phyloP scores from a whole-genome alignment of 164 flowering plant species.

The Nelumbo lutea region DNA sequence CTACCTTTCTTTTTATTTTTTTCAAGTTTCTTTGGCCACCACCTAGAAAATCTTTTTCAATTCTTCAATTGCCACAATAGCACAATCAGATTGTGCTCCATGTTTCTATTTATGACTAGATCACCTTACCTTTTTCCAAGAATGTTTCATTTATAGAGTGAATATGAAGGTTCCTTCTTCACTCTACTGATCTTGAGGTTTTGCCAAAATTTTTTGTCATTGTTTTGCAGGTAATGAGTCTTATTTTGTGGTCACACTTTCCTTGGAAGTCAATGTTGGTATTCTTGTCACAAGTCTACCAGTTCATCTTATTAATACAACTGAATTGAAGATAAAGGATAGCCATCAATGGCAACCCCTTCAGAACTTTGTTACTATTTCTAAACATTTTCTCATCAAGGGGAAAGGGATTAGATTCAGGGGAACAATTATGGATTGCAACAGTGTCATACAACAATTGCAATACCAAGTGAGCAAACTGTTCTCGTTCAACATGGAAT shows the following conservation, averaged over 20 bases:
- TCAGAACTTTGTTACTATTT: constrained; percentile 72
- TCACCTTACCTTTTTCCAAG: too few species aligned
- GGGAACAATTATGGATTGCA: constrained; percentile 65
- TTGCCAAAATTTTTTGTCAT: constrained; percentile 1
- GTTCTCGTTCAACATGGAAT: background rate
- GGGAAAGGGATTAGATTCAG: constrained; percentile 67
- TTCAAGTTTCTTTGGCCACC: too few species aligned
- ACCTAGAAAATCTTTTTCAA: too few species aligned
- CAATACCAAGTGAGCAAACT: constrained; percentile 50
- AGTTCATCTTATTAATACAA: constrained; percentile 47
- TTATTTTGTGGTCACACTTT: constrained; percentile 47
- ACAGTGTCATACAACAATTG: constrained; percentile 51
- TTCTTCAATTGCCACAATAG: too few species aligned
- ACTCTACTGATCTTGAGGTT: background rate
- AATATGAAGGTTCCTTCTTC: background rate
- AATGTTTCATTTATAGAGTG: background rate
- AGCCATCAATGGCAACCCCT: constrained; percentile 80
- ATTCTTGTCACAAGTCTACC: constrained; percentile 52
- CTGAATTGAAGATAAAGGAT: constrained; percentile 60
- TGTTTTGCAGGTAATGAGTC: constrained; percentile 48
- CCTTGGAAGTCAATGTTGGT: constrained; percentile 74
- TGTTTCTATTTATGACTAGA: too few species aligned
- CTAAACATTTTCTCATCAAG: constrained; percentile 56
- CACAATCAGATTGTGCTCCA: too few species aligned
- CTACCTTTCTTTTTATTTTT: too few species aligned